Percentiles rank a stretch among this genome's conserved stretches.
phyloP scores from a whole-genome alignment of 2,329 filamentous ascomycete species.

The Cadophora gregata region DNA sequence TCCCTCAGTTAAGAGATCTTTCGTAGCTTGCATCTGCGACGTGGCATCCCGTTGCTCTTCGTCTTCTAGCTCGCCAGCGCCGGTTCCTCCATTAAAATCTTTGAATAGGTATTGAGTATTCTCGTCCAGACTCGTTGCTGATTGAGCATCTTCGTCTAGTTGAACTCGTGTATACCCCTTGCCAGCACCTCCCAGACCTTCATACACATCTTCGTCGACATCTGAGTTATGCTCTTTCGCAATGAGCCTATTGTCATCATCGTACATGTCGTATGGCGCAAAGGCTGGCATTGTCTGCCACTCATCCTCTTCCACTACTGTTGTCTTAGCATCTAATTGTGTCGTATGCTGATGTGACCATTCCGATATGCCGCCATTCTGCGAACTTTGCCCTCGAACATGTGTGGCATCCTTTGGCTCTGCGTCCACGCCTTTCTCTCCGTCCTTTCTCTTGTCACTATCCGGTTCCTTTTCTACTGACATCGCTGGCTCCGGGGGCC shows the following conservation, averaged over 20 bases:
- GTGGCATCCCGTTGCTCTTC: conserved; percentile 86
- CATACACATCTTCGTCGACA: conserved; percentile 72
- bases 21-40: conserved; percentile 93
- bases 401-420: conserved; percentile 28
- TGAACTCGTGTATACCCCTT: conserved; percentile 97
- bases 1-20: conserved; percentile 91
- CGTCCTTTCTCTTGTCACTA: conserved; percentile 12
- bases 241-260: conserved; percentile 88
- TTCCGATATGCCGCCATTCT: conserved; percentile 62
- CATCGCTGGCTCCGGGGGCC: conserved; percentile 13
- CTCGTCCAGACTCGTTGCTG: conserved; percentile 94
- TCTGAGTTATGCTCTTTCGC: conserved; percentile 78
- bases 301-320: conserved; percentile 65
- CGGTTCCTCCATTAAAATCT: conserved; percentile 63
- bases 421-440: conserved; percentile 7
- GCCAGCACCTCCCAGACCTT: conserved; percentile 82
- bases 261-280: conserved; percentile 92
- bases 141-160: conserved; percentile 92
- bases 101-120: conserved; percentile 97
- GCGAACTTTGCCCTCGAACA: conserved; percentile 34
- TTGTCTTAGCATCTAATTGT: conserved; percentile 55
- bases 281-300: conserved; percentile 97
- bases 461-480: background rate
- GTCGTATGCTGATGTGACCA: conserved; percentile 87
- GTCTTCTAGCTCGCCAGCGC: conserved; percentile 66